A percentile compares a stretch with the other conserved stretches of the same genome.
These are phyloP conservation scores for Jackrogersella minutella DNA, from an alignment of 495 filamentous ascomycete species.

Conservation along the genomic window DNA sequence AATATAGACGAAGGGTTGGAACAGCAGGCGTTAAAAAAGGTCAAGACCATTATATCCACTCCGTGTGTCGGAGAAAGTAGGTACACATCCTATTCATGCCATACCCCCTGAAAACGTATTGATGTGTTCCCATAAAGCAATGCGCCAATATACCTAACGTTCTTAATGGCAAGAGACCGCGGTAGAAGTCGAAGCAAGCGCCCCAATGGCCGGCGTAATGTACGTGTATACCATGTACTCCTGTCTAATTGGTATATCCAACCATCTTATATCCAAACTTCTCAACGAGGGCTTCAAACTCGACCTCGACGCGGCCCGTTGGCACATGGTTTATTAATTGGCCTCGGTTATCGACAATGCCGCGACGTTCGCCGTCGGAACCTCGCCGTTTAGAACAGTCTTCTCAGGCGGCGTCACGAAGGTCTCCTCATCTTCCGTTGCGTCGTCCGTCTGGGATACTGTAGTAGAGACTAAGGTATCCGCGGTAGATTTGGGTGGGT, in stretches of 20 bases:
- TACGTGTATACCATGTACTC: conserved; percentile 1
- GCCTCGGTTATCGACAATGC: conserved; percentile 23
- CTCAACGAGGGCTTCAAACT: neutral
- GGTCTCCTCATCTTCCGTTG: conserved; percentile 27
- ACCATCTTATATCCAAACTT: neutral
- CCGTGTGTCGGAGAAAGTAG: neutral
- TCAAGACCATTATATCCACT: conserved; percentile 12
- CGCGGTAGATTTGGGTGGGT: conserved; percentile 30
- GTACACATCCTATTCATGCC: conserved; percentile 11
- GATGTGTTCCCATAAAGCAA: neutral
- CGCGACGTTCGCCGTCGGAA: conserved; percentile 26
- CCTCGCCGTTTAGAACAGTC: conserved; percentile 25
- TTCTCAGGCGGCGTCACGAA: conserved; percentile 22
- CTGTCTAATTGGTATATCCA: conserved; percentile 4
- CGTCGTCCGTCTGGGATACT: conserved; percentile 28
- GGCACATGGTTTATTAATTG: neutral
- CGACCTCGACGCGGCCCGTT: neutral
- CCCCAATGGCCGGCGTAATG: neutral
- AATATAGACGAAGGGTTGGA: neutral
- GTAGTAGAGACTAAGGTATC: conserved; percentile 21
- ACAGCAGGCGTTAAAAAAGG: conserved; percentile 8
- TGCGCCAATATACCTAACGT: conserved; percentile 16
- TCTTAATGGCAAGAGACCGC: neutral
- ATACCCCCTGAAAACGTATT: neutral
- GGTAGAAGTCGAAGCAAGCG: neutral